Evolutionary conservation across 768 basidiomycete species (phyloP).

Genomic region (Mycena amicta): DNA sequence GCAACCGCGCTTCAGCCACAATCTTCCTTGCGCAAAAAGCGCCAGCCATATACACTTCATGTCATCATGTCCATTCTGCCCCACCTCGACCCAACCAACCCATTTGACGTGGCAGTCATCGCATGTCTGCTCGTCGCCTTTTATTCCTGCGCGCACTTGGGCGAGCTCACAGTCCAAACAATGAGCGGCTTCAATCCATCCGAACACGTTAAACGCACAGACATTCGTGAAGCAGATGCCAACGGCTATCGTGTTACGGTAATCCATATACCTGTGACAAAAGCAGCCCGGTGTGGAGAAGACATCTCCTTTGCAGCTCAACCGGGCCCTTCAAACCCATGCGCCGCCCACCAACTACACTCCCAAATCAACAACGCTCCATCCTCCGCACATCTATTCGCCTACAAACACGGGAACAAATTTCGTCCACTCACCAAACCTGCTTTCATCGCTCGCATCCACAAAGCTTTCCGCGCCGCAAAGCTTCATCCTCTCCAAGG

Average conservation of each 20-base stretch:
- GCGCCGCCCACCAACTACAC: slow-evolving; percentile 27
- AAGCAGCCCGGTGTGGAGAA: slow-evolving; percentile 28
- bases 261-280: slow-evolving; percentile 28
- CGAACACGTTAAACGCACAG: not conserved
- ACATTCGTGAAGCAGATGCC: not conserved
- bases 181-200: not conserved
- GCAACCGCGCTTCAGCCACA: slow-evolving; percentile 14
- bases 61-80: slow-evolving; percentile 4
- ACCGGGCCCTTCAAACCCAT: slow-evolving; percentile 27
- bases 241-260: slow-evolving; percentile 14
- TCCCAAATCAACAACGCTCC: slow-evolving; percentile 32
- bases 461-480: not conserved
- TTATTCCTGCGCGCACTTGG: not conserved
- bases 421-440: slow-evolving; percentile 2
- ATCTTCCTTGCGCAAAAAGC: not conserved
- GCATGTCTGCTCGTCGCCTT: not conserved
- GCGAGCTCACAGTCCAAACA: not conserved
- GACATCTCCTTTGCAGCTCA: slow-evolving; percentile 37
- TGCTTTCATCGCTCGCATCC: not conserved
- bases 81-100: not conserved
- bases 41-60: slow-evolving; percentile 20
- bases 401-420: slow-evolving; percentile 17
- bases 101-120: not conserved
- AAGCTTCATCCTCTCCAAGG: slow-evolving; percentile 21
- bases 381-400: slow-evolving; percentile 30